These are phyloP conservation scores for Hypseocharis bilobata DNA, from an alignment of 441 rosid species.

Conservation along the genomic window DNA sequence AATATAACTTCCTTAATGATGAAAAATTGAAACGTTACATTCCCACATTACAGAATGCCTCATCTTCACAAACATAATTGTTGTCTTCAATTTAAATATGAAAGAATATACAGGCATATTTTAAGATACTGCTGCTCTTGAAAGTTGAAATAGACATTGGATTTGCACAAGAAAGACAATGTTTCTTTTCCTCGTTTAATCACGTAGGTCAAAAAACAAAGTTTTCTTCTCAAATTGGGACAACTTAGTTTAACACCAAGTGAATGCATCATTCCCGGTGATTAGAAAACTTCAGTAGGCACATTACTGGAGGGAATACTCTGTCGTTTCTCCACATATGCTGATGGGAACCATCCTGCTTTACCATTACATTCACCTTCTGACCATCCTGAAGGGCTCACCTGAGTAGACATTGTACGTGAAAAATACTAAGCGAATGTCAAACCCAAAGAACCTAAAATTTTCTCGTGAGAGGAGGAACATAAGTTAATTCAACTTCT, in stretches of 20 bases:
- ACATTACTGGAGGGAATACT: slow-evolving; percentile 51
- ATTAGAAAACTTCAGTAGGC: slow-evolving; percentile 37
- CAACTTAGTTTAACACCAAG: too few relatives aligned
- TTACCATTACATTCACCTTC: slow-evolving; percentile 69
- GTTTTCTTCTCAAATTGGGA: too few relatives aligned
- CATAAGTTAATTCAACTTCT: not conserved
- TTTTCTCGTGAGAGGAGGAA: not conserved
- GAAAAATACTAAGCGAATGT: not conserved
- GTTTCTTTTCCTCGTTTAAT: too few relatives aligned
- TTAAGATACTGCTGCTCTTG: not conserved
- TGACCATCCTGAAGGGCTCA: slow-evolving; percentile 54
- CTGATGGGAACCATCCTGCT: slow-evolving; percentile 70
- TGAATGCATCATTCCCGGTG: too few relatives aligned
- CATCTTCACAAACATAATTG: not conserved
- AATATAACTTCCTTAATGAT: too few relatives aligned
- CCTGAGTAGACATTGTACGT: slow-evolving; percentile 27
- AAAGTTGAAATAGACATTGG: not conserved
- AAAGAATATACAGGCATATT: not conserved
- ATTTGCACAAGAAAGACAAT: too few relatives aligned
- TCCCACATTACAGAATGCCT: too few relatives aligned
- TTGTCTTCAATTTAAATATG: not conserved
- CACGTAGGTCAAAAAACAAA: too few relatives aligned
- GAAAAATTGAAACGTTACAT: too few relatives aligned
- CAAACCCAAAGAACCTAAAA: not conserved
- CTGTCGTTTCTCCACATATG: slow-evolving; percentile 62